Conservation (phyloP, 768 basidiomycete species). For the Tephrocybe sp. region DNA sequence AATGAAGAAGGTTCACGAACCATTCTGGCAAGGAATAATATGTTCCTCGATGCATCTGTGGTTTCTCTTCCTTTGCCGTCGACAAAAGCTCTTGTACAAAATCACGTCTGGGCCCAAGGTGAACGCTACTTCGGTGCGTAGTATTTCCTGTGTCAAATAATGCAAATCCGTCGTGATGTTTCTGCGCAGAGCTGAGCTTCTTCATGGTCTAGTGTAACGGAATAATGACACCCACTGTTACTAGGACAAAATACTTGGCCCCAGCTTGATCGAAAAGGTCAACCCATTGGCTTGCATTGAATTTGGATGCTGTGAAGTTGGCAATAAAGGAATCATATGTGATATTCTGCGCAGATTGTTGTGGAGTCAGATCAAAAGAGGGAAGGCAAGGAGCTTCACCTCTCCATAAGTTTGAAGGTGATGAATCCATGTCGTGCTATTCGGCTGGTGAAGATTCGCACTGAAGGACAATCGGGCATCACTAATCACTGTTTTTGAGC, state of each 20-base stretch:
- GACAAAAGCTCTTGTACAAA: slow-evolving; percentile 50
- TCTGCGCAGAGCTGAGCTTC: slow-evolving; percentile 29
- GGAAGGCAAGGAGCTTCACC: slow-evolving; percentile 15
- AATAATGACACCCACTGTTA: slow-evolving; percentile 35
- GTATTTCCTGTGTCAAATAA: slow-evolving; percentile 58
- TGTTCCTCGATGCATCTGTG: slow-evolving; percentile 53
- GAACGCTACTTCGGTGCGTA: slow-evolving; percentile 47
- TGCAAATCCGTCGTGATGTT: slow-evolving; percentile 63
- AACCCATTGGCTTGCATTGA: slow-evolving; percentile 55
- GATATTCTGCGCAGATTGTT: slow-evolving; percentile 31
- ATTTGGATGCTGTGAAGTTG: slow-evolving; percentile 50
- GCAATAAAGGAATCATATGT: slow-evolving; percentile 61
- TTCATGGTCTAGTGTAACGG: not conserved
- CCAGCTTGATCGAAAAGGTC: slow-evolving; percentile 55
- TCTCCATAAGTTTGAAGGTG: slow-evolving; percentile 51
- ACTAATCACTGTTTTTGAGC: not conserved
- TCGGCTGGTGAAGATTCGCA: slow-evolving; percentile 38
- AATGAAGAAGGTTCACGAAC: slow-evolving; percentile 26
- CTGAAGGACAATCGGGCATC: slow-evolving; percentile 17
- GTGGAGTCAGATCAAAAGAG: not conserved
- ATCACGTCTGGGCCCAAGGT: slow-evolving; percentile 51
- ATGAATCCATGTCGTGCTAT: slow-evolving; percentile 45
- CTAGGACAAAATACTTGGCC: slow-evolving; percentile 62
- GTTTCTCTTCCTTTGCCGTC: slow-evolving; percentile 48
- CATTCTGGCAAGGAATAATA: slow-evolving; percentile 61